Conservation (phyloP, 352 stramenopile genomes). For the Globisporangium cederbergense region DNA sequence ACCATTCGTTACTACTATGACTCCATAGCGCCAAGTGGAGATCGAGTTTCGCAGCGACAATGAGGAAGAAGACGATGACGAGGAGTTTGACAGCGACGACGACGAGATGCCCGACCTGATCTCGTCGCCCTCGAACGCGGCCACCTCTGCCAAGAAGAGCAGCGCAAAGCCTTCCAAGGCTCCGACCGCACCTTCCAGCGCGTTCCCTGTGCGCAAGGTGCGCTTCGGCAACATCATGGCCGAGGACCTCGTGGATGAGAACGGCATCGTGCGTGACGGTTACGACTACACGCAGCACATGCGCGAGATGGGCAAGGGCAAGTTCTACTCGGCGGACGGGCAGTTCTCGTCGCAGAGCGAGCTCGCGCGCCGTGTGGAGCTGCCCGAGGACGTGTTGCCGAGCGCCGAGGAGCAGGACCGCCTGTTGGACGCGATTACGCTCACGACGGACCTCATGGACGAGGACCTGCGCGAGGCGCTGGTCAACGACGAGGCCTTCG, state of each 20-base stretch:
- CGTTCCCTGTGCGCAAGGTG: conserved; percentile 59
- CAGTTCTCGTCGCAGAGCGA: conserved; percentile 61
- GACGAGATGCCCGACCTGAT: conserved; percentile 59
- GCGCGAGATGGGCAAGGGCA: conserved; percentile 86
- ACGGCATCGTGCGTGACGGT: conserved; percentile 88
- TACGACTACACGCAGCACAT: conserved; percentile 93
- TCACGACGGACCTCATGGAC: conserved; percentile 88
- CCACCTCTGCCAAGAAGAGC: conserved; percentile 8
- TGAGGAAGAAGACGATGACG: conserved; percentile 33
- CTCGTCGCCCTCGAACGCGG: conserved; percentile 19
- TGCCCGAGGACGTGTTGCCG: conserved; percentile 67
- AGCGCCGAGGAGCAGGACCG: conserved; percentile 69
- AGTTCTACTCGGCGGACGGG: conserved; percentile 74
- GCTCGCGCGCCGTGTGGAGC: conserved; percentile 56
- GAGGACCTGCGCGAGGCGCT: conserved; percentile 79
- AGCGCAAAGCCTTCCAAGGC: conserved; percentile 20
- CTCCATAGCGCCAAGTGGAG: conserved; percentile 44
- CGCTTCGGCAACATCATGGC: conserved; percentile 60
- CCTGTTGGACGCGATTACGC: conserved; percentile 78
- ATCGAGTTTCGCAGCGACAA: conserved; percentile 58
- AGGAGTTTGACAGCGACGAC: conserved; percentile 39
- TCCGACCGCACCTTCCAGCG: conserved; percentile 9
- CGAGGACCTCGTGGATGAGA: conserved; percentile 80
- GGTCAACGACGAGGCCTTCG: conserved; percentile 80
- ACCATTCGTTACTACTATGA: neutral